These are phyloP conservation scores for Plasmodium chabaudi DNA, from an alignment of 169 alveolate genomes.

Conservation along the genomic window DNA sequence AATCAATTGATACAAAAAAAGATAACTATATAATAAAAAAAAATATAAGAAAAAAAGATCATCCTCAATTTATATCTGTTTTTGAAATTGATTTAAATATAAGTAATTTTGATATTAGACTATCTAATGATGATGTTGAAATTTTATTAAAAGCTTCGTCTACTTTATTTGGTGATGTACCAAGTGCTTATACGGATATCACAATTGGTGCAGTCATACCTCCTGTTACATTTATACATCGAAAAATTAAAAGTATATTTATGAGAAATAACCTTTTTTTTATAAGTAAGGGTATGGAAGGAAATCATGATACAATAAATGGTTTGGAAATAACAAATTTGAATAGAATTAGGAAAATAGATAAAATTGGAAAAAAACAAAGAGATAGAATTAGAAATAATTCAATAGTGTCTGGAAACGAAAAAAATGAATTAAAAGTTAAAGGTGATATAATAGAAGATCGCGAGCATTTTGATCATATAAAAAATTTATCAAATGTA, in stretches of 20 bases:
- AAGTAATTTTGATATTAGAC: constrained; percentile 73
- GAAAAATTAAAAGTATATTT: constrained; percentile 61
- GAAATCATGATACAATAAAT: not conserved
- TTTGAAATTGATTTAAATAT: constrained; percentile 62
- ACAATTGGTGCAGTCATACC: constrained; percentile 22
- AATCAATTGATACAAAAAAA: constrained; percentile 61
- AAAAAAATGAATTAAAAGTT: not conserved
- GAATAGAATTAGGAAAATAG: constrained; percentile 4
- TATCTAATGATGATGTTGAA: constrained; percentile 75
- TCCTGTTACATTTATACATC: constrained; percentile 45
- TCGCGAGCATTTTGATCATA: not conserved
- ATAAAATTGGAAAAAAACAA: not conserved
- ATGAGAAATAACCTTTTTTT: constrained; percentile 70
- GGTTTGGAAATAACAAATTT: constrained; percentile 22
- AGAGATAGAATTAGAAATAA: not conserved
- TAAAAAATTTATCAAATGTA: not conserved
- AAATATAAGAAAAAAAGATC: constrained; percentile 15
- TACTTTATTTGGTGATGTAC: constrained; percentile 71
- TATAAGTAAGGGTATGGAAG: constrained; percentile 7
- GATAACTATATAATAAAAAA: constrained; percentile 38
- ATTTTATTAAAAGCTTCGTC: constrained; percentile 66
- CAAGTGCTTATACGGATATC: constrained; percentile 52
- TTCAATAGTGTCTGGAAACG: not conserved
- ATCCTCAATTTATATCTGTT: constrained; percentile 37
- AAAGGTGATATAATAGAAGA: not conserved